A percentile compares a stretch with the other conserved stretches of the same genome.
Evolutionary conservation across 352 stramenopile species (phyloP).

Genomic region (Labyrinthula sp.): DNA sequence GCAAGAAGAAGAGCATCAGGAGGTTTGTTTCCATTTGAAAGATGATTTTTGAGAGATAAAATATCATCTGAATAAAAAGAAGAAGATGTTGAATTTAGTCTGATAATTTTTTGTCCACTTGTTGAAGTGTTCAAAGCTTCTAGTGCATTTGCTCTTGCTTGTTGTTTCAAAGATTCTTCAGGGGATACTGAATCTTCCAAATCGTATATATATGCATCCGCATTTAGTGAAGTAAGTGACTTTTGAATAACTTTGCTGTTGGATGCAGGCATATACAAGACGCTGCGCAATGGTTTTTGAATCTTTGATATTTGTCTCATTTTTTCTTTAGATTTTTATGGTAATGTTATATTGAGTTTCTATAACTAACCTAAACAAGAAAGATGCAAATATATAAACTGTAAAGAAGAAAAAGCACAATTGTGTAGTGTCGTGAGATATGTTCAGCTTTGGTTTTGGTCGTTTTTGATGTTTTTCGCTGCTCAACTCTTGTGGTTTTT

Average conservation of each 20-base stretch:
- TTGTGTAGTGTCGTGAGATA: too few relatives aligned
- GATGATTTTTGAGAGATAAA: constrained; percentile 4
- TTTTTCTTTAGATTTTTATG: too few relatives aligned
- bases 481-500: too few relatives aligned
- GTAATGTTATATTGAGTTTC: too few relatives aligned
- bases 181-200: constrained; percentile 38
- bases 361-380: too few relatives aligned
- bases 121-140: constrained; percentile 1
- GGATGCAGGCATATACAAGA: constrained; percentile 34
- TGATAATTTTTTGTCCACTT: constrained; percentile 5
- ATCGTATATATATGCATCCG: constrained; percentile 37
- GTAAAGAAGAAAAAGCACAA: too few relatives aligned
- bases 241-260: constrained; percentile 32
- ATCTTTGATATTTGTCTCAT: too few relatives aligned
- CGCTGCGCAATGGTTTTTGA: constrained; percentile 26
- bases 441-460: too few relatives aligned
- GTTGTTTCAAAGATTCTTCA: constrained; percentile 31
- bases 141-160: constrained; percentile 13
- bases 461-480: too few relatives aligned
- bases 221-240: constrained; percentile 23
- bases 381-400: too few relatives aligned
- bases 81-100: not conserved
- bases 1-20: constrained; percentile 33
- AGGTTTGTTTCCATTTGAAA: constrained; percentile 4
- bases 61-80: constrained; percentile 4